Base-by-base conservation (phyloP, 2,329 filamentous ascomycete genomes). In the Aspergillus fijiensis region DNA sequence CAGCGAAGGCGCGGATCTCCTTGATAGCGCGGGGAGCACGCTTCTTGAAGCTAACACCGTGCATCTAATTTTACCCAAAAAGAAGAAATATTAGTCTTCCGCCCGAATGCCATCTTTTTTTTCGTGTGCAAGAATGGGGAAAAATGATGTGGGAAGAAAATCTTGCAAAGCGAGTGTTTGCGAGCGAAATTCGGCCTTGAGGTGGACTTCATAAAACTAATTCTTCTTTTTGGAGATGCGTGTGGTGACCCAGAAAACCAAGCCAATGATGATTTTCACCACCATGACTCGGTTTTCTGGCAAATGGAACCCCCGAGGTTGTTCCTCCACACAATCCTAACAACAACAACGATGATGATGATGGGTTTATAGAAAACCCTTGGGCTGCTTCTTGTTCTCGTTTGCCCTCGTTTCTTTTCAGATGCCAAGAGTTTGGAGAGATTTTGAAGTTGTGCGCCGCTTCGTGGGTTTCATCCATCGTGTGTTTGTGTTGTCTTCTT, bases 31-130 rank as follows among this genome's bases (percentile, higher is more conserved):
- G 87, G 80, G 95, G 95, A 80, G 96, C 96, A 80, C 95, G 88
- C 92, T 99, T 98, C 91, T 99, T 99, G 92, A 99, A 99, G 80
- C 87, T 87, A 70, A 95, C 91, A 82, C 95, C 95, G 84, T 98
- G 93, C 79, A 97, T 85, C 95, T 98, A 81, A 80, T 65, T 49
- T 55, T 62, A 68, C 62, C 63, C 71, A 70, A 74, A 74, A 72
- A 72, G 74, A 70, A 74, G 64, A 73, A 70, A 69, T 75, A 84
- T 89, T 82, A 89, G 87, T 88, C 85, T 88, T 88, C 85, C 85
- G 85, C 81, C 85, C 85, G 79, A 86, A 79, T 76, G 74, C 74
- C 73, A 74, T 74, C 65, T 69, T 62, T 55, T 61, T 68, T 67
- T 56, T 19, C 19, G 19, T 35, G 49, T 49, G 49, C 45, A 48